Conservation (phyloP, 2,329 filamentous ascomycete genomes). For the Neopestalotiopsis sp. region DNA sequence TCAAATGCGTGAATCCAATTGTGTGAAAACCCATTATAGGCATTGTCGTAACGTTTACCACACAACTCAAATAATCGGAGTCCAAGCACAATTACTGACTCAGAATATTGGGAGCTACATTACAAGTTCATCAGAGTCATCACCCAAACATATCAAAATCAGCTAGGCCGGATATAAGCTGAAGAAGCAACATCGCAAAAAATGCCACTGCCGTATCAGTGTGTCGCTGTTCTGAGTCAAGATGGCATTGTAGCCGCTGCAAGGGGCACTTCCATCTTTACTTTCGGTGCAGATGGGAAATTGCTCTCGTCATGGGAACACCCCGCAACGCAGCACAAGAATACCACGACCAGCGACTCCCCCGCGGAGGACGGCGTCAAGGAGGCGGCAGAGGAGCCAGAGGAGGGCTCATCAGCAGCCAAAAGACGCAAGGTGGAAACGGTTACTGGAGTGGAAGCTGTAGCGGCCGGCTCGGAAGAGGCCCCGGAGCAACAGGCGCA, state of each 20-base stretch:
- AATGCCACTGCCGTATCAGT: conserved; percentile 21
- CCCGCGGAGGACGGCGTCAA: not conserved
- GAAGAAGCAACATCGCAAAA: not conserved
- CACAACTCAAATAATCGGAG: not conserved
- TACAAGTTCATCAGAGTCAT: not conserved
- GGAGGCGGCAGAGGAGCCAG: not conserved
- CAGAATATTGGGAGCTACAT: not conserved
- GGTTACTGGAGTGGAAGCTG: not conserved
- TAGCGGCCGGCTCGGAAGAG: conserved; percentile 14
- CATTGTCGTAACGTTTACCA: not conserved
- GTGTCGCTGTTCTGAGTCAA: conserved; percentile 17
- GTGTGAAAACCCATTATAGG: not conserved
- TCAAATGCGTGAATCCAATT: not conserved
- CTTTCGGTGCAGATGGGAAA: conserved; percentile 20
- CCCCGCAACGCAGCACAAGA: conserved; percentile 11
- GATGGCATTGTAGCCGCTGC: conserved; percentile 20
- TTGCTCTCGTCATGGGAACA: conserved; percentile 19
- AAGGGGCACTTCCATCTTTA: conserved; percentile 21
- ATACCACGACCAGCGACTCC: not conserved
- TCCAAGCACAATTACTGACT: not conserved
- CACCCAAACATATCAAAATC: not conserved
- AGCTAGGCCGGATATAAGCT: not conserved
- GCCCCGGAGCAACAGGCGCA: conserved; percentile 22
- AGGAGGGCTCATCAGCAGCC: conserved; percentile 13
- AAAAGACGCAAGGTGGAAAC: conserved; percentile 20